Base-by-base conservation (phyloP, 169 alveolate species). In the Babesia ovis region DNA sequence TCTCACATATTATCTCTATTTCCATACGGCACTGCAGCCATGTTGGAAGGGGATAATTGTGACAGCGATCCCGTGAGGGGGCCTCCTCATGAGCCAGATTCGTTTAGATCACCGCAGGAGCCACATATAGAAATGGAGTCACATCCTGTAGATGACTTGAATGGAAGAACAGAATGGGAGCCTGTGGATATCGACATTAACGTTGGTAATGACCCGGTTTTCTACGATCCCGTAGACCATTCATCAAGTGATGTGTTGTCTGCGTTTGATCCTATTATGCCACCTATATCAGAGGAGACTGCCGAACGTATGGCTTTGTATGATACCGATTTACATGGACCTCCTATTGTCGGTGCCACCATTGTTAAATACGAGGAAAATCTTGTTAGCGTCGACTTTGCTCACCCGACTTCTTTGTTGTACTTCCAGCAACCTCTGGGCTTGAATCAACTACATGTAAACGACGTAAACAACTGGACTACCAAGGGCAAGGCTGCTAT, bases 261-360 rank as follows among this genome's bases (percentile, higher is more conserved):
- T n/a, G 45, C 18, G 45, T 4, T 29, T 6, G 66, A 55, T 55
- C 45, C 27, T 18, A 18, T 20, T 6, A 18, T 18, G 12, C 56
- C 56, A 4, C 3, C 45, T 32, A n/a, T 34, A 27, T 18, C 66
- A n/a, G 50, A 57, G 29, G 67, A 57, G 29, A 0, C 25, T 12
- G 67, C 67, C 14, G 50, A 57, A 3, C 59, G 53, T 20, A 64
- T 64, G 74, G 74, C 74, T 2, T 35, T 64, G 32, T 64, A 64
- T 35, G 61, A 31, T 25, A 64, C 74, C 2, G 74, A 45, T n/a
- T 20, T 35, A 35, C 74, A 64, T 25, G 74, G 74, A 9, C 74
- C 74, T 6, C 74, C 74, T 14, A 45, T 64, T 20, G 74, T 64
- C 23, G 74, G 74, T 4, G 74, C 74, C 4, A 25, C 74, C 32